Conservation (phyloP, 1,139 yeast genomes). For the Yamadazyma jaroonii region DNA sequence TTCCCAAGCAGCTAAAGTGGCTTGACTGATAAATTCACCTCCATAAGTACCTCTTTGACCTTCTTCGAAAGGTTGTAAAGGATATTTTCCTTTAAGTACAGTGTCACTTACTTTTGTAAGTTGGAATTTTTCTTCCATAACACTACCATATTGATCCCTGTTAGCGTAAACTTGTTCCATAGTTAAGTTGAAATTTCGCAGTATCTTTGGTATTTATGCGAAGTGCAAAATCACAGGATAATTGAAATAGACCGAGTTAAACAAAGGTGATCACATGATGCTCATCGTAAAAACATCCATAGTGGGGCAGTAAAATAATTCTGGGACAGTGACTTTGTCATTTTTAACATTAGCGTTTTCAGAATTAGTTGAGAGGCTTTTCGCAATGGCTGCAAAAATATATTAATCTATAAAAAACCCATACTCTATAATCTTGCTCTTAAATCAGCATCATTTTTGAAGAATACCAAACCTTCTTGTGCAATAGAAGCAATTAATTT, state of each 20-base stretch:
- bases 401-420: conserved; percentile 1
- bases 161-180: conserved; percentile 17
- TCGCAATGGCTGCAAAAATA: neutral
- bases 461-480: conserved; percentile 43
- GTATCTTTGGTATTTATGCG: conserved; percentile 1
- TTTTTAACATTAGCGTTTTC: too few relatives aligned
- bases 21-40: conserved; percentile 38
- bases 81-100: conserved; percentile 30
- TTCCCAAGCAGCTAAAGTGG: conserved; percentile 37
- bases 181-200: neutral
- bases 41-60: conserved; percentile 41
- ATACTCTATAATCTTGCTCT: conserved; percentile 27
- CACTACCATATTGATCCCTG: conserved; percentile 15
- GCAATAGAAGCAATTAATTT: conserved; percentile 38
- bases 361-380: too few relatives aligned
- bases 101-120: conserved; percentile 12
- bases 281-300: too few relatives aligned
- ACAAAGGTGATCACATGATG: neutral
- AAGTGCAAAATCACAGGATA: conserved; percentile 5
- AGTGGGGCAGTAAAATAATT: too few relatives aligned
- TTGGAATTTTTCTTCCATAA: conserved; percentile 23
- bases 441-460: conserved; percentile 26
- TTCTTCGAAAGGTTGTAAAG: conserved; percentile 30
- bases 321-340: too few relatives aligned
- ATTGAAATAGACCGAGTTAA: conserved; percentile 1